Conservation (phyloP, 768 basidiomycete genomes). For the Auricularia sp. region DNA sequence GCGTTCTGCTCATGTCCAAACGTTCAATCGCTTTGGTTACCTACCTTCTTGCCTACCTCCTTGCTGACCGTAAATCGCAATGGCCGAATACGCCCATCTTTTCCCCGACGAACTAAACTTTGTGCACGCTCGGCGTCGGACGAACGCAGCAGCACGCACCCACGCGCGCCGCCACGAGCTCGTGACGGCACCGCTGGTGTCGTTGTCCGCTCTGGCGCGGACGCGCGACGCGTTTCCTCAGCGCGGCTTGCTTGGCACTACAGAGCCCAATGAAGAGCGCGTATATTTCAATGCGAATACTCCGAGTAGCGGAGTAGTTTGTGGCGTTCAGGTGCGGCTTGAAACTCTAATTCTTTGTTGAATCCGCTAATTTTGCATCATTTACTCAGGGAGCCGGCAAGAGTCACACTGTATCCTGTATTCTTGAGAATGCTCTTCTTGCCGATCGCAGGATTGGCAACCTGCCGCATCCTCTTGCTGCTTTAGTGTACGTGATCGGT, state of each 20-base stretch:
- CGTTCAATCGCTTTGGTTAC: too few relatives aligned
- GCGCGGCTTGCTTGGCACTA: neutral
- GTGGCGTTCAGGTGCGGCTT: conserved; percentile 33
- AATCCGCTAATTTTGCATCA: neutral
- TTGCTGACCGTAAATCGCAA: too few relatives aligned
- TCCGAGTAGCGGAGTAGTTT: conserved; percentile 65
- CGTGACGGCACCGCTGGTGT: neutral
- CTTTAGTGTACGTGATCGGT: conserved; percentile 32
- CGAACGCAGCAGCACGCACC: neutral
- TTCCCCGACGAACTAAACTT: neutral
- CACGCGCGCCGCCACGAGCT: neutral
- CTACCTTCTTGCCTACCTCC: too few relatives aligned
- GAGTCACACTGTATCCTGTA: conserved; percentile 58
- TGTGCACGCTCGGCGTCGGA: neutral
- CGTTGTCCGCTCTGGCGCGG: neutral
- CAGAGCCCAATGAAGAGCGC: neutral
- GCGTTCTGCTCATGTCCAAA: too few relatives aligned
- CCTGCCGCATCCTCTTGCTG: conserved; percentile 44
- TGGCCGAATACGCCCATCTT: neutral
- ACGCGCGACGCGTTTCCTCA: neutral
- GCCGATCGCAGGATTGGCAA: conserved; percentile 39
- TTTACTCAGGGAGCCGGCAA: conserved; percentile 49
- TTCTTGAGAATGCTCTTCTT: conserved; percentile 66
- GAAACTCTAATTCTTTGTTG: neutral
- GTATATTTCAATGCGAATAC: conserved; percentile 32